A percentile compares a stretch with the other conserved stretches of the same genome.
phyloP scores from a whole-genome alignment of 805 yeast species.

The Sugiyamaella lignohabitans region DNA sequence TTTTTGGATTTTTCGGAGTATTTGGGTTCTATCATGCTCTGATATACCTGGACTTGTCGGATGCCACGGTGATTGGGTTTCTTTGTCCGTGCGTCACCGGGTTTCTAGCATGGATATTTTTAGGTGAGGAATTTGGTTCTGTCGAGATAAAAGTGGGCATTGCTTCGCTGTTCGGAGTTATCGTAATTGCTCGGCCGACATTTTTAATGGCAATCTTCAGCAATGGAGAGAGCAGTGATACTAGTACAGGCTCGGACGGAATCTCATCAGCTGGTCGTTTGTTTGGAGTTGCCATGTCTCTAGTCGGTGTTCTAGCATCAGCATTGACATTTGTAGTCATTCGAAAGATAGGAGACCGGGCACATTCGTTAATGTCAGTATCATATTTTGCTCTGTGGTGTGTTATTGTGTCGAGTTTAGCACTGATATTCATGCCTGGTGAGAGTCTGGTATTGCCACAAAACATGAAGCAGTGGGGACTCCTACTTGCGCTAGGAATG shows the following conservation, averaged over 20 bases:
- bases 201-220: conserved; percentile 50
- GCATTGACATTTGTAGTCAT: conserved; percentile 63
- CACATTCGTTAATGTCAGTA: conserved; percentile 76
- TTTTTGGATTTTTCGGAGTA: conserved; percentile 73
- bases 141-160: conserved; percentile 65
- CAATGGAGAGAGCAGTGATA: background rate
- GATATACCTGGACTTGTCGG: conserved; percentile 67
- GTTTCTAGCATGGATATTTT: conserved; percentile 57
- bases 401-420: conserved; percentile 46
- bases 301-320: conserved; percentile 65
- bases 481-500: conserved; percentile 56
- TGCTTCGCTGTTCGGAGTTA: conserved; percentile 65
- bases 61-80: conserved; percentile 75
- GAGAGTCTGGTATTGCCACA: conserved; percentile 56
- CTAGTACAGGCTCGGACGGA: conserved; percentile 43
- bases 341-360: conserved; percentile 66
- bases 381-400: conserved; percentile 65
- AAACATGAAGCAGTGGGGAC: conserved; percentile 56
- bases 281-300: conserved; percentile 56
- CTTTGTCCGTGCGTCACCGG: conserved; percentile 73
- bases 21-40: conserved; percentile 71
- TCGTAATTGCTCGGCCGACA: conserved; percentile 74
- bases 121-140: conserved; percentile 59
- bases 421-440: conserved; percentile 51
- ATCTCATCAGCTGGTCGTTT: conserved; percentile 47